Percentiles rank a stretch among this genome's conserved stretches.
These are phyloP conservation scores for Ophiostoma australiae DNA, from an alignment of 2,329 filamentous ascomycete genomes.

Conservation along the genomic window DNA sequence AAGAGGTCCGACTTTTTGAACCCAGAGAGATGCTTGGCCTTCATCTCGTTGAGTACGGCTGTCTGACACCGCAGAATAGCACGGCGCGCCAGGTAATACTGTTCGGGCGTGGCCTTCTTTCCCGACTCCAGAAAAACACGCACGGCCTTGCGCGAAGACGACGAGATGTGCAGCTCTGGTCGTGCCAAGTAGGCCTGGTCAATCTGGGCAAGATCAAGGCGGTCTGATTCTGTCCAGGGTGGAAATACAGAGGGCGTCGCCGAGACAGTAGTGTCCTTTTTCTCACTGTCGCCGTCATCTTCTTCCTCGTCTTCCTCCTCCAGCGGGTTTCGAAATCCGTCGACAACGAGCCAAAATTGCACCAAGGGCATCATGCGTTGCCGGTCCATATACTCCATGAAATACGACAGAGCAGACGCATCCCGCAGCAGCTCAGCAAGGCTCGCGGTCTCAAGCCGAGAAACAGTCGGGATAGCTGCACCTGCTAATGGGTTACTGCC, in stretches of 20 bases:
- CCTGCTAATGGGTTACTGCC: constrained; percentile 19
- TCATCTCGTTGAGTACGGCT: constrained; percentile 76
- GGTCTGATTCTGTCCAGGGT: constrained; percentile 77
- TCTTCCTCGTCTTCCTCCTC: constrained; percentile 78
- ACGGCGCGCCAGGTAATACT: constrained; percentile 77
- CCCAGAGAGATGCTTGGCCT: constrained; percentile 69
- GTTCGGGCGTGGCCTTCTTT: constrained; percentile 66
- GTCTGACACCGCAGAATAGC: constrained; percentile 80
- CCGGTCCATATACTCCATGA: constrained; percentile 99
- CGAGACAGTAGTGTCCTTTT: constrained; percentile 46
- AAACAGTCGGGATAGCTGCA: constrained; percentile 39
- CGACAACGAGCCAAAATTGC: constrained; percentile 97
- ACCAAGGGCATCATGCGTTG: constrained; percentile 81
- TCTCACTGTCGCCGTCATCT: constrained; percentile 59
- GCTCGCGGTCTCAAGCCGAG: constrained; percentile 67
- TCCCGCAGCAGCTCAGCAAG: constrained; percentile 84
- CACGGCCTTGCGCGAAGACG: constrained; percentile 64
- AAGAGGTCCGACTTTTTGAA: constrained; percentile 94
- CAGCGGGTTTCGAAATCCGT: constrained; percentile 89
- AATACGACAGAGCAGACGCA: constrained; percentile 87
- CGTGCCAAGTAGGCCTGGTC: constrained; percentile 82
- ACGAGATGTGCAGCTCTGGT: constrained; percentile 72
- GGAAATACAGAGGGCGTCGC: constrained; percentile 45
- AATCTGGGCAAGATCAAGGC: constrained; percentile 84
- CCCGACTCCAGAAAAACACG: constrained; percentile 74